These are phyloP conservation scores for Gymnopilus junonius DNA, from an alignment of 768 basidiomycete genomes.

Conservation along the genomic window DNA sequence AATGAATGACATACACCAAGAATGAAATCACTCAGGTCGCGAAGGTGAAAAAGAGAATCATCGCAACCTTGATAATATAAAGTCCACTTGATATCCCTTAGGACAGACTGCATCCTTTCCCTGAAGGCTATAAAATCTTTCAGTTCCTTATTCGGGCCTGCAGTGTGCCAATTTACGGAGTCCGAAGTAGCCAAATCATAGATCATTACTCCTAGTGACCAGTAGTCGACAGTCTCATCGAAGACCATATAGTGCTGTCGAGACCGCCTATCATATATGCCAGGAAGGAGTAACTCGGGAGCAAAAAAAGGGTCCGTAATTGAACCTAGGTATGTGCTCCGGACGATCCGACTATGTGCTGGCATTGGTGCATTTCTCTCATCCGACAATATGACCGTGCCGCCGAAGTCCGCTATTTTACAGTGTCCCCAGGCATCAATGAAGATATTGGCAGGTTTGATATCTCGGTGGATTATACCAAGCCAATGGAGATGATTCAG, in stretches of 20 bases:
- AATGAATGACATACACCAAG: not conserved
- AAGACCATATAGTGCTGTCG: not conserved
- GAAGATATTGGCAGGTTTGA: slow-evolving; percentile 6
- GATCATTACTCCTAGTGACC: not conserved
- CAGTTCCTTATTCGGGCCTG: not conserved
- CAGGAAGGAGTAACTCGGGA: not conserved
- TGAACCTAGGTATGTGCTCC: not conserved
- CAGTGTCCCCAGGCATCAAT: not conserved
- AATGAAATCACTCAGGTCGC: not conserved
- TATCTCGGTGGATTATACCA: slow-evolving; percentile 8
- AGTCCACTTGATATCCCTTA: not conserved
- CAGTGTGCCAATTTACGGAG: not conserved
- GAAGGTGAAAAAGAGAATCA: too few species aligned
- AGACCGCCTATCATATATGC: not conserved
- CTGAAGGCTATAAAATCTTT: not conserved
- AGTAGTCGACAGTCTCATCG: not conserved
- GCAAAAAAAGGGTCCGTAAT: not conserved
- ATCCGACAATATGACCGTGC: not conserved
- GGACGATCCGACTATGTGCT: not conserved
- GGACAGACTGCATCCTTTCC: too few species aligned
- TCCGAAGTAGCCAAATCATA: not conserved
- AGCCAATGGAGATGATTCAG: slow-evolving; percentile 6
- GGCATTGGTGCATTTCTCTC: not conserved
- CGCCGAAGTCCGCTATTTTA: slow-evolving; percentile 10
- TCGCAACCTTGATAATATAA: not conserved